Percentiles rank a stretch among this genome's conserved stretches.
Conservation (phyloP, 768 basidiomycete genomes). For the Trametes coccinea region DNA sequence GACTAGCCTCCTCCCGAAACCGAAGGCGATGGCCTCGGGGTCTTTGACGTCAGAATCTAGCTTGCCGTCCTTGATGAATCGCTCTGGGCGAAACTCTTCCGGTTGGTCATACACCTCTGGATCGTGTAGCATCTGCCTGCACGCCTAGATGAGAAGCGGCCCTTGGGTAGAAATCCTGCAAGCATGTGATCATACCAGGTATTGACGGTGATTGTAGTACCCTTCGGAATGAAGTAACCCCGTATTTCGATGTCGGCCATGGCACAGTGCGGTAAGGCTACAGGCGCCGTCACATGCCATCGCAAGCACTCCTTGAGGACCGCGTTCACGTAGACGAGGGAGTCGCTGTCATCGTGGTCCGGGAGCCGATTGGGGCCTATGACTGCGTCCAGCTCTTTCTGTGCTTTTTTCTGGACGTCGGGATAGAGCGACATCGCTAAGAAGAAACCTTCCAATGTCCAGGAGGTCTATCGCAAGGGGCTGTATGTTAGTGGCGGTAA, state of each 20-base stretch:
- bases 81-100: constrained; percentile 23
- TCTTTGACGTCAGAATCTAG: constrained; percentile 24
- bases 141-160: constrained; percentile 5
- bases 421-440: constrained; percentile 29
- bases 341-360: constrained; percentile 24
- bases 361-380: constrained; percentile 35
- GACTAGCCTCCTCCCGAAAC: constrained; percentile 20
- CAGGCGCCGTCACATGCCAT: constrained; percentile 7
- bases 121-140: constrained; percentile 21
- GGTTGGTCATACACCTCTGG: constrained; percentile 22
- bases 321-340: constrained; percentile 32
- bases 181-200: constrained; percentile 15
- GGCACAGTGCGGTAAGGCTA: constrained; percentile 11
- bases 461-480: constrained; percentile 19
- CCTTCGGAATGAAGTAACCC: constrained; percentile 6
- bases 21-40: constrained; percentile 8
- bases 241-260: background rate
- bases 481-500: too few species aligned
- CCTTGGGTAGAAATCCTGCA: too few species aligned
- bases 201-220: constrained; percentile 9
- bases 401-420: constrained; percentile 33
- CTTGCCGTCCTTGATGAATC: constrained; percentile 22
- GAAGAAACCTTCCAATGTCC: constrained; percentile 16
- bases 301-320: constrained; percentile 34
- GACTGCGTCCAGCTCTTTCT: constrained; percentile 41